These are phyloP conservation scores for Chernovozyma aurita DNA, from an alignment of 1,139 yeast genomes.

Conservation along the genomic window DNA sequence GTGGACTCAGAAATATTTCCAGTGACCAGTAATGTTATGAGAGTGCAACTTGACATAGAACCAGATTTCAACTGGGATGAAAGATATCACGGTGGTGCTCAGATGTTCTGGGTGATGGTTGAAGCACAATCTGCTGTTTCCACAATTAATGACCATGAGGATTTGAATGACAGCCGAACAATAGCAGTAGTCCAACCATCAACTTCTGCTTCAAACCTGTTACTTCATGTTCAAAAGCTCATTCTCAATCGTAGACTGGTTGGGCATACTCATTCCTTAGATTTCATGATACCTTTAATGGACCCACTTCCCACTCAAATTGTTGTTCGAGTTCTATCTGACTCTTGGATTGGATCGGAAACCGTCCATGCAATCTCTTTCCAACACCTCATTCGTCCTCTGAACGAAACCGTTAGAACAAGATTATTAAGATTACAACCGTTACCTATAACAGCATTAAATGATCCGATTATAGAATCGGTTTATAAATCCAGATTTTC, in stretches of 20 bases:
- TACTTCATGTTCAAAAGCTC: conserved; percentile 80
- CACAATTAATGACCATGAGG: not conserved
- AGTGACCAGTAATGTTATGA: conserved; percentile 78
- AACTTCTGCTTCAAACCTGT: conserved; percentile 49
- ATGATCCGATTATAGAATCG: conserved; percentile 59
- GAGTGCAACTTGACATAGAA: conserved; percentile 65
- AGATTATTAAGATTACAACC: conserved; percentile 79
- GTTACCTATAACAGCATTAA: conserved; percentile 76
- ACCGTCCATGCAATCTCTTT: conserved; percentile 75
- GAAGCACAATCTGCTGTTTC: conserved; percentile 43
- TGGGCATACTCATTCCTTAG: conserved; percentile 63
- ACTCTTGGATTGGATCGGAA: conserved; percentile 88
- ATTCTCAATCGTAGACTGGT: conserved; percentile 59
- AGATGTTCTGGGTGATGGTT: conserved; percentile 88
- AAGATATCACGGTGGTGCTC: conserved; percentile 75
- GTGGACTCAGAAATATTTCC: conserved; percentile 87
- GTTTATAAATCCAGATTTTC: conserved; percentile 66
- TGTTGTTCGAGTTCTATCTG: conserved; percentile 73
- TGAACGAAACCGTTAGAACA: conserved; percentile 81
- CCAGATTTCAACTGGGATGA: conserved; percentile 87
- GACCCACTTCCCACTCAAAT: conserved; percentile 91
- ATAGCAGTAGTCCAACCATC: not conserved
- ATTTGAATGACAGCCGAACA: not conserved
- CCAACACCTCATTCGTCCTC: conserved; percentile 85
- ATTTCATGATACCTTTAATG: conserved; percentile 85